Conservation (phyloP, 805 yeast species). For the Komagataella pastoris region DNA sequence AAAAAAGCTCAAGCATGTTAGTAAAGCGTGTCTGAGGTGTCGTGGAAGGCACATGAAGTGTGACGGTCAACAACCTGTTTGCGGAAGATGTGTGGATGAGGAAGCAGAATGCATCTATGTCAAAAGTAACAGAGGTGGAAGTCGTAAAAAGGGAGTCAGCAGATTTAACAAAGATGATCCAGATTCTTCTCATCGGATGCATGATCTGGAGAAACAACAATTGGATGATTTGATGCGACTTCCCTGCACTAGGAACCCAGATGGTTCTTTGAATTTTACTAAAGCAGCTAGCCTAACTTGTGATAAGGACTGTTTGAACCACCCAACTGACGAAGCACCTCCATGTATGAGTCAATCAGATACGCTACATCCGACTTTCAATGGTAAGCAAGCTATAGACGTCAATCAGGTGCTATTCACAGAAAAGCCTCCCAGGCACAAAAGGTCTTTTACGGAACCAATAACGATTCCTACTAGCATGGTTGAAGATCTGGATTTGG, state of each 20-base stretch:
- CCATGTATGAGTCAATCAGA: slow-evolving; percentile 12
- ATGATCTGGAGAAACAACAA: slow-evolving; percentile 3
- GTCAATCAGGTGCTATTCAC: slow-evolving; percentile 12
- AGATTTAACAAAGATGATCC: slow-evolving; percentile 5
- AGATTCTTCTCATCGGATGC: neutral
- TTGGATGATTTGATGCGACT: neutral
- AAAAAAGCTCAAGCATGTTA: slow-evolving; percentile 21
- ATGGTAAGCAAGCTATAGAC: neutral
- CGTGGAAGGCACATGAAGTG: slow-evolving; percentile 37
- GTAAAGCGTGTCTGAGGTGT: slow-evolving; percentile 38
- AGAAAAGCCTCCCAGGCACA: slow-evolving; percentile 12
- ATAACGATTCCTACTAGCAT: neutral
- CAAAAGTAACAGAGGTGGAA: slow-evolving; percentile 39
- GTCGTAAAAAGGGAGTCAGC: slow-evolving; percentile 34
- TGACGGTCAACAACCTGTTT: slow-evolving; percentile 31
- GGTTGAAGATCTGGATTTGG: slow-evolving; percentile 11
- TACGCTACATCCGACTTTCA: slow-evolving; percentile 1
- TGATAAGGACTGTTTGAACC: slow-evolving; percentile 13
- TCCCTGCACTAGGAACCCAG: neutral
- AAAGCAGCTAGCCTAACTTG: slow-evolving; percentile 7
- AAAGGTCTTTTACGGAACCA: slow-evolving; percentile 9
- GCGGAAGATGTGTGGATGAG: slow-evolving; percentile 25
- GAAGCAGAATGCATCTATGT: slow-evolving; percentile 30
- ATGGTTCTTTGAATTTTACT: neutral
- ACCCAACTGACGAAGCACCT: slow-evolving; percentile 14